Evolutionary conservation across 495 filamentous ascomycete genomes (phyloP), one percentile per base, ranked within the genome.

Genomic region (Lasiosphaeria ovina): DNA sequence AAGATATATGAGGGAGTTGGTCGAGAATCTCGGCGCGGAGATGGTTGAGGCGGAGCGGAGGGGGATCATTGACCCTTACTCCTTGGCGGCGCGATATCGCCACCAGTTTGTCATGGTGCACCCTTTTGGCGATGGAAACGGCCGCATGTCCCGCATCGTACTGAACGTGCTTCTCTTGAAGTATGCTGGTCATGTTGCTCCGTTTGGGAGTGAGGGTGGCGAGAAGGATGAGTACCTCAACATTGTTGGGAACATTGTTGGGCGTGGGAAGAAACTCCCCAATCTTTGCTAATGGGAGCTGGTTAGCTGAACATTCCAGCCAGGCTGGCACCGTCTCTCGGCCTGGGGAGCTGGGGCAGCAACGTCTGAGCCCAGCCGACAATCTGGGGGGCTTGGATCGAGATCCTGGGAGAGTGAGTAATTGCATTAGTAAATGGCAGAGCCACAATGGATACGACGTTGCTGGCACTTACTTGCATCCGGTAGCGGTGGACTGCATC

Each of bases 51-150:
- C 35, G 1, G 66, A 62, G 16, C 49, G 56, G 0, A 14, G 3
- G 8, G 56, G 59, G 8, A 4, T 0, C 0, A 52, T 73, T 12
- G 71, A 75, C 57, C 66, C 72, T 1, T 66, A 68, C 45, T 64
- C 63, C 9, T 49, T 77, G 4, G 71, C 71, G 9, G 66, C 59
- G 7, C 62, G 67, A 31, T 73, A 70, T 35, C 67, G 66, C 6
- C 66, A 77, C 17, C 60, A 64, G 0, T 70, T 78, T 35, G 66
- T 73, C 33, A 70, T 69, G 6, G 71, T 77, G 10, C 73, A 75
- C 48, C 74, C 74, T 0, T 77, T 76, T 50, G 62, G 71, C 3
- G 73, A 77, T 49, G 72, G 72, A 3, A 78, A 77, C 51, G 74
- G 74, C 0, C 65, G 73, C n/a, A 72, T 69, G 63, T 72, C 67